phyloP scores from a whole-genome alignment of 805 yeast genomes.

The Kockiozyma suomiensis region DNA sequence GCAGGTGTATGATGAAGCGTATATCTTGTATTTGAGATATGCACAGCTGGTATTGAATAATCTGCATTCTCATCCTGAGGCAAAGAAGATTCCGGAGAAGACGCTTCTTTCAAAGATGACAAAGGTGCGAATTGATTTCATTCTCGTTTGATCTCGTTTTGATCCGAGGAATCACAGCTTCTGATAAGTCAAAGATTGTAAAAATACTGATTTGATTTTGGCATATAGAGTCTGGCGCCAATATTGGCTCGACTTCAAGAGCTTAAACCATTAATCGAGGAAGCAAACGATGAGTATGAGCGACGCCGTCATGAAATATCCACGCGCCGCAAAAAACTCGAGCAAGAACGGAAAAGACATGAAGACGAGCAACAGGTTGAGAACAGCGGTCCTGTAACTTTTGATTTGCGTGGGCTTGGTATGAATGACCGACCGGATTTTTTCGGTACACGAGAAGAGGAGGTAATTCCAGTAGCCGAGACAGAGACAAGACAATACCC shows the following conservation, averaged over 20 bases:
- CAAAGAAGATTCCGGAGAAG: conserved; percentile 38
- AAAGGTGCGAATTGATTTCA: no score
- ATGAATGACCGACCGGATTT: conserved; percentile 19
- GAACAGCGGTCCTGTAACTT: not conserved
- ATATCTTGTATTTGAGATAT: conserved; percentile 58
- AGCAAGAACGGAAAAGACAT: conserved; percentile 11
- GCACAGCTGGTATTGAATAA: conserved; percentile 58
- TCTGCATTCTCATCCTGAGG: conserved; percentile 52
- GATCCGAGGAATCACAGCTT: no score
- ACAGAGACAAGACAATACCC: not conserved
- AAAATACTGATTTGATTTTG: not conserved
- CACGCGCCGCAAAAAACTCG: conserved; percentile 18
- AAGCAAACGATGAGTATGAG: conserved; percentile 21
- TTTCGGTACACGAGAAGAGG: not conserved
- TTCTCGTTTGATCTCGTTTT: no score
- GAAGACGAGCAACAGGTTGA: not conserved
- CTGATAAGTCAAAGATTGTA: no score
- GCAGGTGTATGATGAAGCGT: conserved; percentile 54
- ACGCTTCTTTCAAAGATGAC: conserved; percentile 11
- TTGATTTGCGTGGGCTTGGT: conserved; percentile 25
- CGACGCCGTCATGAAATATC: conserved; percentile 3
- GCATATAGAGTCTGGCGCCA: conserved; percentile 10
- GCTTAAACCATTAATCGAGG: conserved; percentile 32
- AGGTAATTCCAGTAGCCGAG: not conserved
- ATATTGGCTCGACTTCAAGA: conserved; percentile 26